A percentile compares a stretch with the other conserved stretches of the same genome.
Conservation (phyloP, 192 early-diverging fungal genomes). For the Coemansia sp. region DNA sequence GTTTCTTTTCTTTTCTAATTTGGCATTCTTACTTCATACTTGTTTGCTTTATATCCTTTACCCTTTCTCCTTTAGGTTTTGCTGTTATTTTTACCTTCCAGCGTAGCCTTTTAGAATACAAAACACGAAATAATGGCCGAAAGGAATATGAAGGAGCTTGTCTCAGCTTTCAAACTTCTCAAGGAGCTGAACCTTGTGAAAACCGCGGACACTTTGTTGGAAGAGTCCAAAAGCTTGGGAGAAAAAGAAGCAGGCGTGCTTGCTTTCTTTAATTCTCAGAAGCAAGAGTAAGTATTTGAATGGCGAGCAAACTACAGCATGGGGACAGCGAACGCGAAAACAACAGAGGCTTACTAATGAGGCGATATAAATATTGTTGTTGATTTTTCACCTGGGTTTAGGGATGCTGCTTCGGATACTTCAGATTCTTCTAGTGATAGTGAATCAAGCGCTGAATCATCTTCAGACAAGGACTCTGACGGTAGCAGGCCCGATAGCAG, state of each 20-base stretch:
- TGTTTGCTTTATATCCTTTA: not conserved
- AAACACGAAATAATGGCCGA: slow-evolving; percentile 13
- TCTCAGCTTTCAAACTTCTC: slow-evolving; percentile 19
- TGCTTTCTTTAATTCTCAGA: slow-evolving; percentile 12
- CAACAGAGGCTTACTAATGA: not conserved
- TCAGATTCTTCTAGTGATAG: not conserved
- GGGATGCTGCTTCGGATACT: not conserved
- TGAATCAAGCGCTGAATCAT: slow-evolving; percentile 6
- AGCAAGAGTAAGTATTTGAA: slow-evolving; percentile 13
- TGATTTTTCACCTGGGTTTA: too few relatives aligned
- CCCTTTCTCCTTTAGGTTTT: not conserved
- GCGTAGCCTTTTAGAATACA: not conserved
- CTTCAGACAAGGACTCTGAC: slow-evolving; percentile 3
- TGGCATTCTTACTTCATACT: not conserved
- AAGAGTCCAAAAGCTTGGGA: slow-evolving; percentile 16
- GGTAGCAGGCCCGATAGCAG: not conserved
- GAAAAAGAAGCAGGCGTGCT: slow-evolving; percentile 9
- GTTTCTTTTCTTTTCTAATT: not conserved
- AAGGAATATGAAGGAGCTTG: slow-evolving; percentile 24
- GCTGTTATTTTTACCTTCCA: slow-evolving; percentile 2
- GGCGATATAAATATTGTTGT: not conserved
- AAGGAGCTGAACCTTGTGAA: slow-evolving; percentile 26
- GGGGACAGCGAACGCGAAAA: not conserved
- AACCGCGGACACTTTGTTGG: slow-evolving; percentile 21
- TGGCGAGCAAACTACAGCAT: not conserved